Conservation (phyloP, 2,329 filamentous ascomycete genomes). For the Furcasterigmium sp. region DNA sequence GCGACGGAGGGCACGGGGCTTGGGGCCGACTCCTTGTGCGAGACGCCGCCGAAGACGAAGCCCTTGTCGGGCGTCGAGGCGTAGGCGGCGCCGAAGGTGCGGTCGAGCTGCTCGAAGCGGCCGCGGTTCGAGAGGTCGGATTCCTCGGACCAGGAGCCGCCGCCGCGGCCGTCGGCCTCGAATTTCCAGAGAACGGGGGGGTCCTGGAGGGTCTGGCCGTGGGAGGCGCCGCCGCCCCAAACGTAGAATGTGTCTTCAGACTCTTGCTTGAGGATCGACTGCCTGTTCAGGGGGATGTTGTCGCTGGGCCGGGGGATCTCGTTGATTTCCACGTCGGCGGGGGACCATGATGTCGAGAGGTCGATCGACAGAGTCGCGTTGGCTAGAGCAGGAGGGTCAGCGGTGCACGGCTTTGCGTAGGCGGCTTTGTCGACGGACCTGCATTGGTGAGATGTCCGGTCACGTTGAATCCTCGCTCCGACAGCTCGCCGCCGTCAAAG, state of each 20-base stretch:
- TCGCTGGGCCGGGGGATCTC: background rate
- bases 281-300: background rate
- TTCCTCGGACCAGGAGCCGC: background rate
- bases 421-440: background rate
- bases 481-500: constrained; percentile 9
- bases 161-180: background rate
- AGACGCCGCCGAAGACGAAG: constrained; percentile 24
- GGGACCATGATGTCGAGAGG: background rate
- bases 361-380: background rate
- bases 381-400: background rate
- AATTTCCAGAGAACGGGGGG: background rate
- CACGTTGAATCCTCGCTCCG: constrained; percentile 4
- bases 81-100: constrained; percentile 20
- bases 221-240: background rate
- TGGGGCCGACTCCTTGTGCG: background rate
- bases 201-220: background rate
- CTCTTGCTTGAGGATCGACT: background rate
- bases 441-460: constrained; percentile 1
- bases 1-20: background rate
- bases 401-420: background rate
- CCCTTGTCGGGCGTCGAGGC: constrained; percentile 18
- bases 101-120: constrained; percentile 29
- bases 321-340: background rate
- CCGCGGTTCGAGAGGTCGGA: constrained; percentile 12
- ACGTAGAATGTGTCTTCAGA: background rate